Conservation (phyloP, 2,329 filamentous ascomycete species). For the Talaromyces sp. region DNA sequence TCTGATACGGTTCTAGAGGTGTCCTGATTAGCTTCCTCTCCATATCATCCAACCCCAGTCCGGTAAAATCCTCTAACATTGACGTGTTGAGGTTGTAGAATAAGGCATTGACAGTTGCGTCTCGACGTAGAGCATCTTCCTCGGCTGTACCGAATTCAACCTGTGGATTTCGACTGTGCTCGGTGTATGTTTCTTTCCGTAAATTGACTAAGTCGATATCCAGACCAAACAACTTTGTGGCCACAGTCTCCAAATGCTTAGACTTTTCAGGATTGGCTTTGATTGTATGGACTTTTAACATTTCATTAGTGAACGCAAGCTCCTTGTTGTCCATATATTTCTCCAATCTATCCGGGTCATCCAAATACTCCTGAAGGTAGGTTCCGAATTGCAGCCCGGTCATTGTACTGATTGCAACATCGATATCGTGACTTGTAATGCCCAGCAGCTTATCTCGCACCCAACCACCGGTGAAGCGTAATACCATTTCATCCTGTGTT, state of each 20-base stretch:
- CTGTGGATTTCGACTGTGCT: constrained; percentile 82
- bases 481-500: constrained; percentile 41
- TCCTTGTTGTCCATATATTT: constrained; percentile 42
- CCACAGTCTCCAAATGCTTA: constrained; percentile 90
- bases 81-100: constrained; percentile 88
- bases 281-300: constrained; percentile 80
- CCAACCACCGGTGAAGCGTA: constrained; percentile 48
- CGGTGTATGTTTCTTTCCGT: constrained; percentile 81
- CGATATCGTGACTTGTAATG: constrained; percentile 44
- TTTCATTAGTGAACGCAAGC: constrained; percentile 55
- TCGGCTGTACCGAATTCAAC: constrained; percentile 90
- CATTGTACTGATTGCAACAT: constrained; percentile 47
- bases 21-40: constrained; percentile 68
- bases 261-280: constrained; percentile 91
- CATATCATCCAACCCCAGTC: constrained; percentile 69
- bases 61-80: constrained; percentile 78
- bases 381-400: constrained; percentile 46
- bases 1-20: constrained; percentile 80
- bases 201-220: constrained; percentile 95
- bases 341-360: constrained; percentile 34
- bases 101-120: constrained; percentile 91
- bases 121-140: constrained; percentile 82
- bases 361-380: constrained; percentile 40
- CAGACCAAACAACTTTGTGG: constrained; percentile 74
- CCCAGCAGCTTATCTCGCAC: constrained; percentile 48